Percentiles rank a stretch among this genome's conserved stretches.
Evolutionary conservation across 2,329 filamentous ascomycete species (phyloP).

Genomic region (Pseudogymnoascus sp.): DNA sequence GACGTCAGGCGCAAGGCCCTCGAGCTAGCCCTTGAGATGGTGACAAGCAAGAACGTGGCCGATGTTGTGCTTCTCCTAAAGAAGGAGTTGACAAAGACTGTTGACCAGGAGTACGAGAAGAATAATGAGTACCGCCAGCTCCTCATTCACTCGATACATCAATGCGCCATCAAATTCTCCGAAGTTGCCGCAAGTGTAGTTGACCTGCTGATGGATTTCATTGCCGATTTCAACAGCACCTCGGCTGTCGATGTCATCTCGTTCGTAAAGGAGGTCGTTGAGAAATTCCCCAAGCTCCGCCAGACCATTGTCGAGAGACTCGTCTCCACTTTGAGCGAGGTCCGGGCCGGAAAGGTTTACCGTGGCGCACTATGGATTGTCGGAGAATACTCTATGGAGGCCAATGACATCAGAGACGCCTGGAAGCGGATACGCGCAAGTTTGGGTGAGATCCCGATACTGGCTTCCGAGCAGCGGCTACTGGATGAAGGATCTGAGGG

Average conservation of each 20-base stretch:
- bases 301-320: conserved; percentile 80
- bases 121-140: conserved; percentile 91
- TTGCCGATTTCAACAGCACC: conserved; percentile 94
- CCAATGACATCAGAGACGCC: conserved; percentile 87
- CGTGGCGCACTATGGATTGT: conserved; percentile 95
- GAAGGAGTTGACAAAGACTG: conserved; percentile 95
- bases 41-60: conserved; percentile 97
- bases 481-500: conserved; percentile 73
- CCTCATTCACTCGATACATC: conserved; percentile 93
- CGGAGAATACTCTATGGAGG: conserved; percentile 90
- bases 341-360: conserved; percentile 94
- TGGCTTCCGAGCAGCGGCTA: conserved; percentile 87
- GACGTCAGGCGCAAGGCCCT: conserved; percentile 92
- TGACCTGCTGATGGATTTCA: conserved; percentile 96
- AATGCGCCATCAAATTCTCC: conserved; percentile 98
- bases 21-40: conserved; percentile 88
- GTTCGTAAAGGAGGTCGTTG: conserved; percentile 97
- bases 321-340: conserved; percentile 83
- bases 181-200: conserved; percentile 96
- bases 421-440: conserved; percentile 95
- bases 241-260: conserved; percentile 96
- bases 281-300: conserved; percentile 89
- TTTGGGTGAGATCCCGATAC: conserved; percentile 91
- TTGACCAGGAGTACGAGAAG: conserved; percentile 98
- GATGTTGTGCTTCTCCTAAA: conserved; percentile 93